These are phyloP conservation scores for Camptophora hylomeconis DNA, from an alignment of 2,329 filamentous ascomycete species.

Conservation along the genomic window DNA sequence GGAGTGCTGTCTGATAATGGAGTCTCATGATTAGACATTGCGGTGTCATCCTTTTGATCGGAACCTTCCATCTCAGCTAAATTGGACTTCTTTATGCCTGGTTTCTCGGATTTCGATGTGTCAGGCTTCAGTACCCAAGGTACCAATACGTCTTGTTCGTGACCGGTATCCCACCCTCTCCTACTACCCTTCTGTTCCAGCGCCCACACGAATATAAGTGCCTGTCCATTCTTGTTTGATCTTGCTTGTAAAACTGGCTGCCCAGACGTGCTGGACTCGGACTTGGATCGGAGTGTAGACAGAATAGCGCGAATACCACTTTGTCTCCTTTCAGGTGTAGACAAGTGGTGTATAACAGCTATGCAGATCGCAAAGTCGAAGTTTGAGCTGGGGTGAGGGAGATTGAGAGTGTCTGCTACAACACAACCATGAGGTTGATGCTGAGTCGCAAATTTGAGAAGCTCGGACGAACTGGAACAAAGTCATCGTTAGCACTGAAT, in stretches of 20 bases:
- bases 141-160: slow-evolving; percentile 84
- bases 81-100: neutral
- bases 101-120: neutral
- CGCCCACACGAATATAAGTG: slow-evolving; percentile 87
- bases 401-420: slow-evolving; percentile 69
- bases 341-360: slow-evolving; percentile 87
- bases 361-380: slow-evolving; percentile 91
- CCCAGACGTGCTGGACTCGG: slow-evolving; percentile 32
- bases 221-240: slow-evolving; percentile 40
- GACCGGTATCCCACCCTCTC: slow-evolving; percentile 73
- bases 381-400: slow-evolving; percentile 55
- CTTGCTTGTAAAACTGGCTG: slow-evolving; percentile 48
- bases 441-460: slow-evolving; percentile 44
- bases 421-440: slow-evolving; percentile 53
- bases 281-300: slow-evolving; percentile 40
- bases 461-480: slow-evolving; percentile 40
- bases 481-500: slow-evolving; percentile 26
- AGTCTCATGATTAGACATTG: too few relatives aligned
- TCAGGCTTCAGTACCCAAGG: slow-evolving; percentile 65
- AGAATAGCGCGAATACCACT: slow-evolving; percentile 62
- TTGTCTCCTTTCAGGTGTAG: slow-evolving; percentile 58
- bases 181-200: slow-evolving; percentile 80
- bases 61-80: slow-evolving; percentile 1
- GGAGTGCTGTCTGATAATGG: slow-evolving; percentile 19
- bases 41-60: slow-evolving; percentile 6